Base-by-base conservation (phyloP, 352 stramenopile species). In the Pythium vanterpoolii region DNA sequence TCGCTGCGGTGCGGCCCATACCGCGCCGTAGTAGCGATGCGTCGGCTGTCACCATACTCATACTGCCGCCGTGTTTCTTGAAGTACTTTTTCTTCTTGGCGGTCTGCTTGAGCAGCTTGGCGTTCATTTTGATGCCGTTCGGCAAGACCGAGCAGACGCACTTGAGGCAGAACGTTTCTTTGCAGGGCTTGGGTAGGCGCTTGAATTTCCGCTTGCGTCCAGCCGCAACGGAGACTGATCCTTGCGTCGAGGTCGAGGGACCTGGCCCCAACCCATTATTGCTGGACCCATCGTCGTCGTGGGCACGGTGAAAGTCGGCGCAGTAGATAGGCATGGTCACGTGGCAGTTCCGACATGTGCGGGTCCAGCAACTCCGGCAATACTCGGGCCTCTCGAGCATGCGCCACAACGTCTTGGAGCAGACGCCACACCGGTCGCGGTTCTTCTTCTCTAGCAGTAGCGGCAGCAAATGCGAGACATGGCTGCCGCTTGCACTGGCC, bases 321-420 rank as follows among this genome's bases (percentile, higher is more conserved):
- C 83, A 92, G 62, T 89, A 92, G 52, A 92, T 89, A 0, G 83
- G 83, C 50, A 84, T 79, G 14, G 68, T 84, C 23, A 89, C 76
- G 38, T 76, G 76, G 63, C 83, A 92, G 1, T 68, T 72, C 21
- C 83, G 73, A 50, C 83, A 92, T 18, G 73, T 86, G 13, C 76
- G 73, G 36, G 75, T 76, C 76, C 76, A 89, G 71, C 83, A 92
- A 46, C 74, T 74, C 1, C 83, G 69, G 42, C 83, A 92, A 40
- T 69, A 76, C 26, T 74, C 73, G 14, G 78, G 76, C 1, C 64
- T 52, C 39, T 59, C 45, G 24, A 71, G 23, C 45, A 71, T 55
- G 45, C 85, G 71, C 83, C 83, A 92, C 56, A 92, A 80, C 61
- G 83, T 89, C 47, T 88, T 68, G 11, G 62, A 51, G 13, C 83